These are phyloP conservation scores for Pseudogymnoascus destructans DNA, from an alignment of 2,329 filamentous ascomycete genomes.

Conservation along the genomic window DNA sequence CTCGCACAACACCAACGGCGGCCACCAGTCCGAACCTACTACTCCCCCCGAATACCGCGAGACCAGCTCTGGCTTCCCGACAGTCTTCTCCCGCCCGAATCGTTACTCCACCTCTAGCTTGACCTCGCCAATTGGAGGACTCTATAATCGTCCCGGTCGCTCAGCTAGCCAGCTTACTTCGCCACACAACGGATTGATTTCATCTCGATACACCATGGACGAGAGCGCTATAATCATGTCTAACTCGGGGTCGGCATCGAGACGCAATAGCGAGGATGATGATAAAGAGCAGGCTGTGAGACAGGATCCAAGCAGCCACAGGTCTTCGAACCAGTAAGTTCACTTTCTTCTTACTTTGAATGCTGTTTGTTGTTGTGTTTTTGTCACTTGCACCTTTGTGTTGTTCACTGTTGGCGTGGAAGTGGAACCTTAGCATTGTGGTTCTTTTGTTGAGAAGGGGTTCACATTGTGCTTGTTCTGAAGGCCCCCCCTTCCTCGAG, in stretches of 20 bases:
- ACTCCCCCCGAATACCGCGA: conserved; percentile 91
- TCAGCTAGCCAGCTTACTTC: conserved; percentile 72
- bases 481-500: background rate
- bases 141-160: conserved; percentile 59
- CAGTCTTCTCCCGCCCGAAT: conserved; percentile 70
- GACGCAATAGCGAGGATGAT: conserved; percentile 84
- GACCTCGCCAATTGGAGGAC: conserved; percentile 58
- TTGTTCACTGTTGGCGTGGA: background rate
- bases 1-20: conserved; percentile 33
- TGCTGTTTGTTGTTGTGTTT: background rate
- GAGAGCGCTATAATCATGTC: conserved; percentile 36
- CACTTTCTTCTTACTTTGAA: conserved; percentile 7
- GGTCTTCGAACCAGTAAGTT: conserved; percentile 69
- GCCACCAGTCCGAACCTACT: conserved; percentile 85
- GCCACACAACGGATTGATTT: conserved; percentile 52
- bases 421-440: background rate
- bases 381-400: background rate
- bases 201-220: conserved; percentile 45
- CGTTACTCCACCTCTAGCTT: conserved; percentile 83
- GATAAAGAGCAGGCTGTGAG: conserved; percentile 67
- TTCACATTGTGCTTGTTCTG: background rate
- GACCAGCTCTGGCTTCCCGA: conserved; percentile 54
- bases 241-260: conserved; percentile 75
- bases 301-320: conserved; percentile 56
- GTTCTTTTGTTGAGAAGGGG: background rate